Base-by-base conservation (phyloP, 192 early-diverging fungal species). In the Geranomyces michiganensis region DNA sequence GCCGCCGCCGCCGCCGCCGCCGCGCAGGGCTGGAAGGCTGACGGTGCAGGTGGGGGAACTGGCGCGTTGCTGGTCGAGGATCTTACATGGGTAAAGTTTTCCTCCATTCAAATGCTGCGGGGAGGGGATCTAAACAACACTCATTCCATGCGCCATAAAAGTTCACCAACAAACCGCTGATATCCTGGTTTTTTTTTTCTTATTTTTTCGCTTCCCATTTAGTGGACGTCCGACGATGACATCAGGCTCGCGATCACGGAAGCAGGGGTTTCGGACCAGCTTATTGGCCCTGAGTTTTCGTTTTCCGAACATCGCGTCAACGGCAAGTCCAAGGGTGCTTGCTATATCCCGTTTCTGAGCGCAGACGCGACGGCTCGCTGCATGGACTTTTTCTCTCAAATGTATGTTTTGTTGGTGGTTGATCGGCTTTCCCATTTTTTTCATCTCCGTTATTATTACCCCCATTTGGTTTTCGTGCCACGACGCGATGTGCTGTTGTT, bases 271-370 rank as follows among this genome's bases (percentile, higher is more conserved):
- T 14, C 27, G 15, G 71, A 73, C 21, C 27, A 68, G 17, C 70
- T 78, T 33, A 0, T 78, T 10, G 21, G 29, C 8, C 49, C 19
- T 32, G 76, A 79, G 61, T 24, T 80, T 0, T 56, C 72, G 19
- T 80, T 80, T 46, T 41, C 30, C 0, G 79, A 80, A 62, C 73
- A 71, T 26, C 62, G 70, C 1, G 63, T 70, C 22, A 80, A 77
- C 67, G 79, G 79, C 41, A 80, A 80, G 61, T 80, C 79, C 30
- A 78, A 71, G 13, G 79, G 79, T 24, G 55, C 68, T 12, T 72
- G 71, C 61, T 80, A 63, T 49, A 27, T 80, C 8, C 64, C 64
- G 47, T 80, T 80, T 60, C 59, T 56, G 41, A 67, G n/a, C 33
- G 14, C 51, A 19, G 62, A 64, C 8, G 62, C 79, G 21, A 65